Percentiles rank a stretch among this genome's conserved stretches.
phyloP scores from a whole-genome alignment of 2,329 filamentous ascomycete species.

The Fusarium xyrophilum region DNA sequence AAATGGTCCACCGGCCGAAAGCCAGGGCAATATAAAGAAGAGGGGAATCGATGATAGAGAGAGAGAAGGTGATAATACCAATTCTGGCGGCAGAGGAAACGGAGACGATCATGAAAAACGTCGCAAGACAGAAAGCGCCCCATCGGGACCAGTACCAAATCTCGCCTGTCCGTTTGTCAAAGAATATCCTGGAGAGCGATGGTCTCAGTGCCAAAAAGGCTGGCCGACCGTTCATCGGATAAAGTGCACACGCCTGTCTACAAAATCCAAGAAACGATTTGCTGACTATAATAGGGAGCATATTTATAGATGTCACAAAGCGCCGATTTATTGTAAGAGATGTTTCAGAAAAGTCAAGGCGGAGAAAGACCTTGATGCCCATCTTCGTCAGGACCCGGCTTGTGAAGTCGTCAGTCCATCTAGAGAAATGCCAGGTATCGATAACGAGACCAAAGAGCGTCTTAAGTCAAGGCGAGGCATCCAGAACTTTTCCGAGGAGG shows the following conservation, averaged over 20 bases:
- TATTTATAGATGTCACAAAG: conserved; percentile 11
- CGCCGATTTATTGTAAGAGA: conserved; percentile 16
- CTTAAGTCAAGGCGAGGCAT: conserved; percentile 10
- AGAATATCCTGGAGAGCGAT: conserved; percentile 3
- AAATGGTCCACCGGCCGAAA: neutral
- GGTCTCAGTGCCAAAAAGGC: conserved; percentile 2
- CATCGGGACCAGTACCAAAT: neutral
- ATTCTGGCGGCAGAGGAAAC: conserved; percentile 1
- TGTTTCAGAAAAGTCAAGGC: conserved; percentile 7
- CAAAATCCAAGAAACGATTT: too few species aligned
- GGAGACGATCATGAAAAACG: conserved; percentile 27
- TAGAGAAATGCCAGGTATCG: conserved; percentile 1
- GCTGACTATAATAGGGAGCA: conserved; percentile 15
- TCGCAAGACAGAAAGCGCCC: conserved; percentile 3
- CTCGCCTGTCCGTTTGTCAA: conserved; percentile 27
- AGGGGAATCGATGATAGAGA: conserved; percentile 12
- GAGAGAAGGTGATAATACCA: neutral
- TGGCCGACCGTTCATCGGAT: conserved; percentile 20
- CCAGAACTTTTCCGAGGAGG: conserved; percentile 7
- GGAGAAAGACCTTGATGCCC: conserved; percentile 1
- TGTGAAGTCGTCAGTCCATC: conserved; percentile 3
- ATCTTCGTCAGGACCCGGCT: neutral
- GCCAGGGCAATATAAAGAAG: conserved; percentile 1
- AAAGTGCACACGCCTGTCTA: neutral
- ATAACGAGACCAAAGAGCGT: neutral